phyloP scores from a whole-genome alignment of 2,329 filamentous ascomycete genomes.

The Lasiodiplodia sp. region DNA sequence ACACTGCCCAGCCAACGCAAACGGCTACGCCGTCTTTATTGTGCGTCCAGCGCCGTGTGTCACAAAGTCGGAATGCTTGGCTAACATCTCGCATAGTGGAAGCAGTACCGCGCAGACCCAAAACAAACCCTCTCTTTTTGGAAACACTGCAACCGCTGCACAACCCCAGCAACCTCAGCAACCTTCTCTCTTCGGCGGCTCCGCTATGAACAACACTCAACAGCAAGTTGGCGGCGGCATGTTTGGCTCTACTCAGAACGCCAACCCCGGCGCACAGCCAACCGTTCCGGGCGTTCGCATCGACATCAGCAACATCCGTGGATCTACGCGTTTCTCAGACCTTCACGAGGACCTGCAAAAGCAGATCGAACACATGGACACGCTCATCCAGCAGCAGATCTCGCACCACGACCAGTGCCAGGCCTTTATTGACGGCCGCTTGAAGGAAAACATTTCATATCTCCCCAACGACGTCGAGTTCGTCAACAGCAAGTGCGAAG shows the following conservation, averaged over 20 bases:
- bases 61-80: conserved; percentile 35
- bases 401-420: conserved; percentile 77
- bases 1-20: conserved; percentile 37
- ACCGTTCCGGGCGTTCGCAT: conserved; percentile 29
- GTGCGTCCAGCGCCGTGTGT: conserved; percentile 45
- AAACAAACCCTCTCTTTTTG: conserved; percentile 43
- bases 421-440: conserved; percentile 56
- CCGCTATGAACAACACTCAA: conserved; percentile 40
- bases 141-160: conserved; percentile 37
- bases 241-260: conserved; percentile 16
- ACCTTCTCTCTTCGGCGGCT: conserved; percentile 41
- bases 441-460: conserved; percentile 66
- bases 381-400: conserved; percentile 81
- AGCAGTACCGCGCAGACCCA: conserved; percentile 43
- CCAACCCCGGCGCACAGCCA: conserved; percentile 8
- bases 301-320: conserved; percentile 61
- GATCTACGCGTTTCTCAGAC: conserved; percentile 91
- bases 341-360: conserved; percentile 82
- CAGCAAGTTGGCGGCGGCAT: conserved; percentile 17
- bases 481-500: conserved; percentile 67
- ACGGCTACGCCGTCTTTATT: conserved; percentile 45
- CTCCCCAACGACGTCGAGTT: conserved; percentile 72
- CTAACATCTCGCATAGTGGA: conserved; percentile 45
- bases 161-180: conserved; percentile 37
- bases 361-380: conserved; percentile 79